A percentile compares a stretch with the other conserved stretches of the same genome.
phyloP scores from a whole-genome alignment of 345 rosid genomes.

The Citrus glauca region DNA sequence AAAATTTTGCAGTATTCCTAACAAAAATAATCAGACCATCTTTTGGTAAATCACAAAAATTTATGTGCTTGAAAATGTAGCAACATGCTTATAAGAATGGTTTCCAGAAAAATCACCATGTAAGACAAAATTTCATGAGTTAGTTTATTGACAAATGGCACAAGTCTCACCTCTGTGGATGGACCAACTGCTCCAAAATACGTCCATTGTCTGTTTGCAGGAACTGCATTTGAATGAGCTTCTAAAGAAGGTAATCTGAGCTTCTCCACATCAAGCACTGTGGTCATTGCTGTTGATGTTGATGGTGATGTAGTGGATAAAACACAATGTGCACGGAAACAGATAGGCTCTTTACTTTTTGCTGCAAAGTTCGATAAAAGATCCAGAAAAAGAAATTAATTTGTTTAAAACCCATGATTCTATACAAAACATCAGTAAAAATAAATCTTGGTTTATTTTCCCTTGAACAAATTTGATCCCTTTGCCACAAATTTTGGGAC shows the following conservation, averaged over 20 bases:
- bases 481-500: background rate
- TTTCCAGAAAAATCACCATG: background rate
- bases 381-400: constrained; percentile 8
- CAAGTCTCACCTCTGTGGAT: constrained; percentile 54
- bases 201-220: constrained; percentile 57
- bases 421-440: constrained; percentile 6
- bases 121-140: background rate
- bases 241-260: constrained; percentile 73
- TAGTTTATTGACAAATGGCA: background rate
- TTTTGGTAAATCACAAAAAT: background rate
- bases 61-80: background rate
- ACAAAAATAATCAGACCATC: background rate
- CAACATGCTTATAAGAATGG: background rate
- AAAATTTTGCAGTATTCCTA: background rate
- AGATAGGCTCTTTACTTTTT: constrained; percentile 43
- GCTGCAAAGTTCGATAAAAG: constrained; percentile 45
- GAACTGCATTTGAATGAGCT: constrained; percentile 43
- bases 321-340: constrained; percentile 59
- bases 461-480: background rate
- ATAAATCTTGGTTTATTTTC: background rate
- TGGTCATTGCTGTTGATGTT: constrained; percentile 22
- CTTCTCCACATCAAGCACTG: constrained; percentile 69
- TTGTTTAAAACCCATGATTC: background rate
- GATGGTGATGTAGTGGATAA: constrained; percentile 59
- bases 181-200: constrained; percentile 47